Evolutionary conservation across 768 basidiomycete genomes (phyloP).

Genomic region (Pleurotus giganteus): DNA sequence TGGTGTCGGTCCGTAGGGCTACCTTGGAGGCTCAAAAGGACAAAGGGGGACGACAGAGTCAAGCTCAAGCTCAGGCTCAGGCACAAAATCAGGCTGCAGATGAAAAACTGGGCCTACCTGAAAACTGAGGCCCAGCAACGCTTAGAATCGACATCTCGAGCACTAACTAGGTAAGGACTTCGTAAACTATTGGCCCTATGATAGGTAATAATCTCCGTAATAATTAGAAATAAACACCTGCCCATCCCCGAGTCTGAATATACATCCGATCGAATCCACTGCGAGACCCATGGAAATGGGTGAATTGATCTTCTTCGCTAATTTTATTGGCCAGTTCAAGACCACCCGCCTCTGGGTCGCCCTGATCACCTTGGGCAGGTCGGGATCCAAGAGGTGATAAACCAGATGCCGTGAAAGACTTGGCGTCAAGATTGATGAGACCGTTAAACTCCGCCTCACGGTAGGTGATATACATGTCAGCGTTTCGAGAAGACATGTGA

Average conservation of each 20-base stretch:
- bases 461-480: slow-evolving; percentile 57
- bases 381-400: slow-evolving; percentile 14
- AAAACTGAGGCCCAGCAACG: not conserved
- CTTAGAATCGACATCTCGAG: too few relatives aligned
- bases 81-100: not conserved
- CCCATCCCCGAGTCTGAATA: slow-evolving; percentile 45
- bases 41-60: not conserved
- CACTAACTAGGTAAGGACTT: not conserved
- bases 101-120: not conserved
- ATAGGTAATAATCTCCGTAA: not conserved
- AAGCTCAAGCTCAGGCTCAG: not conserved
- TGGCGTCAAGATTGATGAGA: slow-evolving; percentile 40
- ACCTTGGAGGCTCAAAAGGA: not conserved
- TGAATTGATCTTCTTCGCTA: slow-evolving; percentile 27
- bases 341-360: slow-evolving; percentile 13
- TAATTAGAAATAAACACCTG: slow-evolving; percentile 41
- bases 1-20: not conserved
- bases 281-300: slow-evolving; percentile 38
- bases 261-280: slow-evolving; percentile 37
- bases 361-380: slow-evolving; percentile 7
- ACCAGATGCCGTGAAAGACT: slow-evolving; percentile 35
- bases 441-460: slow-evolving; percentile 49
- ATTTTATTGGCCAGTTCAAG: not conserved
- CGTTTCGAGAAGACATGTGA: slow-evolving; percentile 49
- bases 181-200: not conserved